Percentiles rank a stretch among this genome's conserved stretches.
These are phyloP conservation scores for Lepidopterella palustris DNA, from an alignment of 495 filamentous ascomycete species.

Conservation along the genomic window DNA sequence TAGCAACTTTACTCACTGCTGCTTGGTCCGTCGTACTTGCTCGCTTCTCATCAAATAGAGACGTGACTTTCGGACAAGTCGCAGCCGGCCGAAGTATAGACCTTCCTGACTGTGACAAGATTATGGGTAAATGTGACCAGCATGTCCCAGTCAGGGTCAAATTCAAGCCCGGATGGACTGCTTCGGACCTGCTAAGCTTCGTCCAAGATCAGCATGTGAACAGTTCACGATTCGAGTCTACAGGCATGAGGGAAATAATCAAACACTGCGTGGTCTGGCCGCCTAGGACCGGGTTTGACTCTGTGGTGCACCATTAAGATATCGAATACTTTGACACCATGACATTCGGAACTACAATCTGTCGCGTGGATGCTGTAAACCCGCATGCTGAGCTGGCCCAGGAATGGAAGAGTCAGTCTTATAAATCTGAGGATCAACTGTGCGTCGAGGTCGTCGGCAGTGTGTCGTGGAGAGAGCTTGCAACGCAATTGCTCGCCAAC, in stretches of 20 bases:
- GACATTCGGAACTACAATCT: conserved; percentile 15
- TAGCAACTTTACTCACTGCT: conserved; percentile 51
- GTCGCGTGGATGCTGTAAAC: conserved; percentile 22
- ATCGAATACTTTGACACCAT: conserved; percentile 18
- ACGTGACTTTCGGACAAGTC: conserved; percentile 58
- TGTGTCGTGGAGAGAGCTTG: conserved; percentile 17
- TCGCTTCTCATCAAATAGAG: conserved; percentile 40
- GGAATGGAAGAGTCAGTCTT: conserved; percentile 27
- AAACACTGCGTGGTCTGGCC: conserved; percentile 55
- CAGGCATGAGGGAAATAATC: conserved; percentile 56
- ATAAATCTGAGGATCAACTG: conserved; percentile 10
- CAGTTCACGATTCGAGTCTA: conserved; percentile 13
- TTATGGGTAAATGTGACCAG: conserved; percentile 25
- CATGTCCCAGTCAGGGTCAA: conserved; percentile 19
- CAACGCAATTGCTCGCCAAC: conserved; percentile 9
- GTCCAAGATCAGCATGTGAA: conserved; percentile 22
- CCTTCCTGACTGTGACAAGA: conserved; percentile 6
- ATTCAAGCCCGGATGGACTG: conserved; percentile 24
- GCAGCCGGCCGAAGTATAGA: conserved; percentile 43
- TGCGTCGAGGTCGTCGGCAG: conserved; percentile 23
- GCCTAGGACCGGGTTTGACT: conserved; percentile 15
- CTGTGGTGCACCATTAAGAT: conserved; percentile 29
- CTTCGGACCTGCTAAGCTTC: conserved; percentile 13
- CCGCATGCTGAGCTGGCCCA: conserved; percentile 24
- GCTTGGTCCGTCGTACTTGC: conserved; percentile 58